These are phyloP conservation scores for Leishmania amazonensis DNA, from an alignment of 208 protist genomes.

Conservation along the genomic window DNA sequence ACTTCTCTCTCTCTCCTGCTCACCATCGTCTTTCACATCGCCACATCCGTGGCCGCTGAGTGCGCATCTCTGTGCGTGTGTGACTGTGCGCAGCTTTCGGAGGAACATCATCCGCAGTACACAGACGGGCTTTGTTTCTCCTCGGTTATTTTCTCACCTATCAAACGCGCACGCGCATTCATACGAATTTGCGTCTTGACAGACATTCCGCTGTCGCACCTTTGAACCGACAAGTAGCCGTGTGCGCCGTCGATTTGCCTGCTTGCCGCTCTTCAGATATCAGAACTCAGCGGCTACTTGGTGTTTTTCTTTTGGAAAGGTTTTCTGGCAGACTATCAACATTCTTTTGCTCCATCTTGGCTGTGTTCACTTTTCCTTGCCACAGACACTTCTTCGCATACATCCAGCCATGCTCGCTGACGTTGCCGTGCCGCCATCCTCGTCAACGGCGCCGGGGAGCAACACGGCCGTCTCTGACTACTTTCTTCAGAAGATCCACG, in stretches of 20 bases:
- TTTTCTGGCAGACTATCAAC: not conserved
- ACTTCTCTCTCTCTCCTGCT: not conserved
- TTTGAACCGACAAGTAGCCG: not conserved
- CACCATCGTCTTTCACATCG: not conserved
- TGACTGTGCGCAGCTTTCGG: not conserved
- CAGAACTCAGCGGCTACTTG: not conserved
- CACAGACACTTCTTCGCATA: not conserved
- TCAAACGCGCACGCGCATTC: not conserved
- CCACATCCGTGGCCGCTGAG: not conserved
- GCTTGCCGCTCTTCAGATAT: not conserved
- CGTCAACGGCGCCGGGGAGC: slow-evolving; percentile 20
- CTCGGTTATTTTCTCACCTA: not conserved
- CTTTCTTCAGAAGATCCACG: slow-evolving; percentile 91
- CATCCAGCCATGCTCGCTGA: slow-evolving; percentile 23
- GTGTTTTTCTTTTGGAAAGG: not conserved
- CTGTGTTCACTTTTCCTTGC: not conserved
- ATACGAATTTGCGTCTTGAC: not conserved
- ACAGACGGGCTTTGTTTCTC: not conserved
- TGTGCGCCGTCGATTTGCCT: too few species aligned
- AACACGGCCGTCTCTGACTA: slow-evolving; percentile 77
- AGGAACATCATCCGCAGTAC: not conserved
- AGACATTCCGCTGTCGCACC: not conserved
- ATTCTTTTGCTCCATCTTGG: not conserved
- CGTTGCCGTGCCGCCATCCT: slow-evolving; percentile 23
- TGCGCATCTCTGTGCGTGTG: not conserved